phyloP scores from a whole-genome alignment of 1,284 basidiomycete species.

The Cryptococcus hybrid region DNA sequence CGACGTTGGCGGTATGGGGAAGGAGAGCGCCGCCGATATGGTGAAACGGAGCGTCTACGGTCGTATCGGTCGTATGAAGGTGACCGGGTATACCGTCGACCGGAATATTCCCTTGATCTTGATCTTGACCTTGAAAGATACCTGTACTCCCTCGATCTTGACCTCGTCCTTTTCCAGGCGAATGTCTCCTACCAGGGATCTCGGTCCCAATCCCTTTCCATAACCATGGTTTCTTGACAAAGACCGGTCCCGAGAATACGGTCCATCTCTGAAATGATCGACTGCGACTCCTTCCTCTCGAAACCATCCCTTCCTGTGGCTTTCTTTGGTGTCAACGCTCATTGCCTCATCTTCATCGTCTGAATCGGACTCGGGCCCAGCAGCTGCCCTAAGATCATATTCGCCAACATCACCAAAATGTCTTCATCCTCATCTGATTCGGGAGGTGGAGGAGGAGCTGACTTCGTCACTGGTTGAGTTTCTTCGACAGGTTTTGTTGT shows the following conservation, averaged over 20 bases:
- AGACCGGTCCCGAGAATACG: conserved; percentile 6
- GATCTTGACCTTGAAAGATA: no score
- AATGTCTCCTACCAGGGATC: conserved; percentile 15
- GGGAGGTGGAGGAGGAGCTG: conserved; percentile 2
- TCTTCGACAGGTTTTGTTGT: not conserved
- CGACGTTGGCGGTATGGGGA: not conserved
- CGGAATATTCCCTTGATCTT: conserved; percentile 3
- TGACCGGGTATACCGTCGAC: conserved; percentile 4
- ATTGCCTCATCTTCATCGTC: conserved; percentile 23
- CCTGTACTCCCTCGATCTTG: conserved; percentile 1
- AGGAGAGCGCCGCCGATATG: conserved; percentile 5
- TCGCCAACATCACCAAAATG: conserved; percentile 85
- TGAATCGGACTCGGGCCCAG: conserved; percentile 25
- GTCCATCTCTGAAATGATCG: conserved; percentile 3
- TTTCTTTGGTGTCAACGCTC: conserved; percentile 37
- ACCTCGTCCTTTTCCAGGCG: not conserved
- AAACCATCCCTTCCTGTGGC: conserved; percentile 20
- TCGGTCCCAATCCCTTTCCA: conserved; percentile 6
- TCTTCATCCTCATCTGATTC: conserved; percentile 52
- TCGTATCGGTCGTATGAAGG: conserved; percentile 8
- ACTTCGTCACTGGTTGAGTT: no score
- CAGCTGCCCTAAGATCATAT: conserved; percentile 63
- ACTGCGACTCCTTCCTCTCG: conserved; percentile 1
- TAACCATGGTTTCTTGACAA: not conserved
- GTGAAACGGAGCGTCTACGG: conserved; percentile 9